These are phyloP conservation scores for Meyerozyma guilliermondii DNA, from an alignment of 1,139 yeast genomes.

Conservation along the genomic window DNA sequence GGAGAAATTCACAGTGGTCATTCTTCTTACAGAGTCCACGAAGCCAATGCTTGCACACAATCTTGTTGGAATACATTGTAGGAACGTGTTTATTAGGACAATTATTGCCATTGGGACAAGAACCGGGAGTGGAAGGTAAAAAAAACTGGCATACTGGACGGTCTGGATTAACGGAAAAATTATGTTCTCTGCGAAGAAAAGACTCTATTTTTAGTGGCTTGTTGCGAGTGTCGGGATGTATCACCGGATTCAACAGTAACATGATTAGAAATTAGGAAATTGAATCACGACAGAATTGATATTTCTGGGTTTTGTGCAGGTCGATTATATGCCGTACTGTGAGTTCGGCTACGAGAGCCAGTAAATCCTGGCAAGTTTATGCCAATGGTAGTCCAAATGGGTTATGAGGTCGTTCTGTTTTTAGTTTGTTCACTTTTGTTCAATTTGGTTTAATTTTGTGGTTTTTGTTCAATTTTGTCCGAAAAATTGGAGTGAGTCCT, in stretches of 20 bases:
- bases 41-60: constrained; percentile 96
- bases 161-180: constrained; percentile 83
- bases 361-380: too few relatives aligned
- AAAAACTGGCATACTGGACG: constrained; percentile 83
- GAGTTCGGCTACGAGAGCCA: too few relatives aligned
- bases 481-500: too few relatives aligned
- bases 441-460: too few relatives aligned
- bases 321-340: too few relatives aligned
- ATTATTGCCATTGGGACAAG: constrained; percentile 78
- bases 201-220: constrained; percentile 75
- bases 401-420: too few relatives aligned
- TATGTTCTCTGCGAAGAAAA: constrained; percentile 72
- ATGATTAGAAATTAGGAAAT: constrained; percentile 9
- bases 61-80: constrained; percentile 74
- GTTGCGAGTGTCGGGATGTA: constrained; percentile 40
- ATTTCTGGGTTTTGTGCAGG: neutral
- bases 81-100: constrained; percentile 90
- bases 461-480: too few relatives aligned
- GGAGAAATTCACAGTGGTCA: constrained; percentile 92
- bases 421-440: too few relatives aligned
- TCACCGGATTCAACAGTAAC: constrained; percentile 34
- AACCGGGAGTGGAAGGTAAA: constrained; percentile 48
- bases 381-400: too few relatives aligned
- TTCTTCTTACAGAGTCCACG: constrained; percentile 96
- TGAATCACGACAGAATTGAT: neutral